Percentiles rank a stretch among this genome's conserved stretches.
Conservation (phyloP, 2,329 filamentous ascomycete species). For the Phoma sp. region DNA sequence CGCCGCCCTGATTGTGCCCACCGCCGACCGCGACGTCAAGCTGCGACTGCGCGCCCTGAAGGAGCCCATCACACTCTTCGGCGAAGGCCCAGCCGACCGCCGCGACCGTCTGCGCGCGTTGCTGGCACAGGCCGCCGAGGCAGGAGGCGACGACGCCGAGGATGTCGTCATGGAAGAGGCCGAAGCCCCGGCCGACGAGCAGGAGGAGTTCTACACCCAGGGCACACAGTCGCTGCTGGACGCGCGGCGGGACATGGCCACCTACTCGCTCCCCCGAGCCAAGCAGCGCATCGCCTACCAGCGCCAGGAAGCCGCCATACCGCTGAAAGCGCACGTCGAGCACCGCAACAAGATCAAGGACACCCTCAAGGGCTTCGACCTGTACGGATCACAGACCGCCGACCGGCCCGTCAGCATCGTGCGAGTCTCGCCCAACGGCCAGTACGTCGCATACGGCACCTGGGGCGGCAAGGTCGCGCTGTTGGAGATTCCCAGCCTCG, state of each 20-base stretch:
- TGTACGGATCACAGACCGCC: conserved; percentile 91
- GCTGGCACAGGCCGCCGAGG: conserved; percentile 74
- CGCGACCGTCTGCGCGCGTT: conserved; percentile 86
- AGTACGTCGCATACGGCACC: conserved; percentile 86
- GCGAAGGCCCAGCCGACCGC: conserved; percentile 83
- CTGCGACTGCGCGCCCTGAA: conserved; percentile 78
- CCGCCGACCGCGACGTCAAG: conserved; percentile 84
- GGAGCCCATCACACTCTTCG: conserved; percentile 94
- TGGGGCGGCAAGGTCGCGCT: conserved; percentile 91
- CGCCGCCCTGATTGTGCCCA: conserved; percentile 88
- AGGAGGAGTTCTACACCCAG: conserved; percentile 92
- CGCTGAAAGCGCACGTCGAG: conserved; percentile 87
- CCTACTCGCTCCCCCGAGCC: conserved; percentile 82
- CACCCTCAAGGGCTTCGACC: conserved; percentile 78
- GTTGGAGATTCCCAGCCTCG: conserved; percentile 80
- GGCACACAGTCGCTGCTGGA: conserved; percentile 76
- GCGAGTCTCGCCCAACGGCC: conserved; percentile 83
- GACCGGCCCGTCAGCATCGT: conserved; percentile 92
- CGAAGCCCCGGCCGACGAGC: conserved; percentile 63
- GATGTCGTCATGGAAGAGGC: conserved; percentile 59
- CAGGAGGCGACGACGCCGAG: conserved; percentile 57
- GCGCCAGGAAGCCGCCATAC: conserved; percentile 80
- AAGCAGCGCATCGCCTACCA: conserved; percentile 78
- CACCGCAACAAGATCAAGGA: conserved; percentile 91
- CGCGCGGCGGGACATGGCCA: conserved; percentile 79